phyloP scores from a whole-genome alignment of 2,329 filamentous ascomycete genomes.

The Fusarium sp. region DNA sequence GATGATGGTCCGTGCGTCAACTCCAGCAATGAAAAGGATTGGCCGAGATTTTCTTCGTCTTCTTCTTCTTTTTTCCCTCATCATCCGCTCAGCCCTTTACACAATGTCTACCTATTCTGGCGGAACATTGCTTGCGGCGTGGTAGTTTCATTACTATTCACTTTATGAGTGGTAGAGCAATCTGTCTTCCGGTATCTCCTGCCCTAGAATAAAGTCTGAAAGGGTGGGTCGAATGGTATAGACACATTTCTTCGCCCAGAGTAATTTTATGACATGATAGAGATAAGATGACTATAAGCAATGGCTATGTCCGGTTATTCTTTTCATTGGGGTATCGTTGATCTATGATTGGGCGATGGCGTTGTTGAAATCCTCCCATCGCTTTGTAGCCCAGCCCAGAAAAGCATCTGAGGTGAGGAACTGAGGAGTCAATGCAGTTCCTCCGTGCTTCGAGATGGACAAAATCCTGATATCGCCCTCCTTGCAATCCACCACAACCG shows the following conservation, averaged over 20 bases:
- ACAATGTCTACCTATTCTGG: conserved; percentile 48
- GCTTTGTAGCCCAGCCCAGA: conserved; percentile 50
- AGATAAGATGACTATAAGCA: background rate
- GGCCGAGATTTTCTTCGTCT: conserved; percentile 47
- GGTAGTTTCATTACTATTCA: conserved; percentile 66
- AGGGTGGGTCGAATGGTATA: conserved; percentile 84
- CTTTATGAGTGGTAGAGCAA: conserved; percentile 73
- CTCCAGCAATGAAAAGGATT: conserved; percentile 21
- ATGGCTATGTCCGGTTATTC: conserved; percentile 9
- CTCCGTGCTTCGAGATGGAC: conserved; percentile 86
- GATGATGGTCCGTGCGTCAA: conserved; percentile 43
- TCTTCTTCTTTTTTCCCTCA: conserved; percentile 45
- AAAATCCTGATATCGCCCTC: conserved; percentile 69
- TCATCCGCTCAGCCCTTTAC: conserved; percentile 50
- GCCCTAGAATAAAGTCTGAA: conserved; percentile 83
- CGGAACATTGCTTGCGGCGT: conserved; percentile 47
- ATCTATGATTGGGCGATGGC: conserved; percentile 51
- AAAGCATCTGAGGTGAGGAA: conserved; percentile 74
- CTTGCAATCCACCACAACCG: conserved; percentile 78
- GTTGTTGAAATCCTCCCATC: conserved; percentile 54
- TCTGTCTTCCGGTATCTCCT: conserved; percentile 85
- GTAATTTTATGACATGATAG: conserved; percentile 9
- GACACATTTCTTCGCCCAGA: conserved; percentile 66
- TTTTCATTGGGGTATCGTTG: conserved; percentile 46
- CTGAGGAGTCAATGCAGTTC: conserved; percentile 74